phyloP scores from a whole-genome alignment of 1,139 yeast genomes.

The Kodamaea anthophila region DNA sequence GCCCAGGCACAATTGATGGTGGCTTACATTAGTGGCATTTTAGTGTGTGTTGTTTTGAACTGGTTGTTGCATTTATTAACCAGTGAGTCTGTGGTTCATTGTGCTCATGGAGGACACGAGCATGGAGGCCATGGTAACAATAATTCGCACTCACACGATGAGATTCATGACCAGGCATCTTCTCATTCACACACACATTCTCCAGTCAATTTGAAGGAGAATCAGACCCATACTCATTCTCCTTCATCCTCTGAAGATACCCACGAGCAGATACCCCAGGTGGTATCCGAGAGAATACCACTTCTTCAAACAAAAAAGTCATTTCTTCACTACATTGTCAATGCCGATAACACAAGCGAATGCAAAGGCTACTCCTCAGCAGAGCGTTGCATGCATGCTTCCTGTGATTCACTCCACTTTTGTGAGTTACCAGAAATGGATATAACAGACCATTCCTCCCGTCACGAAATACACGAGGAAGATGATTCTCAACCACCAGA shows the following conservation, averaged over 20 bases:
- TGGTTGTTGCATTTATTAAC: slow-evolving; percentile 64
- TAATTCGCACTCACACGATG: not conserved
- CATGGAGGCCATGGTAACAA: slow-evolving; percentile 7
- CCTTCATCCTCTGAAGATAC: slow-evolving; percentile 8
- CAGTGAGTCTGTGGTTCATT: slow-evolving; percentile 79
- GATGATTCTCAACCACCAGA: slow-evolving; percentile 21
- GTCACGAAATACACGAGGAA: slow-evolving; percentile 7
- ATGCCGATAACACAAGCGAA: slow-evolving; percentile 21
- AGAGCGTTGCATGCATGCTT: slow-evolving; percentile 22
- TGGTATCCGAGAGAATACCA: slow-evolving; percentile 4
- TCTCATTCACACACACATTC: slow-evolving; percentile 1
- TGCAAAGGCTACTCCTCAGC: slow-evolving; percentile 52
- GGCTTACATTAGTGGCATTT: slow-evolving; percentile 54
- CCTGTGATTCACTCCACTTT: slow-evolving; percentile 22
- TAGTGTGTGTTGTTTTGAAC: slow-evolving; percentile 56
- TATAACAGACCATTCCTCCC: slow-evolving; percentile 6
- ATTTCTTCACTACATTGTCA: slow-evolving; percentile 21
- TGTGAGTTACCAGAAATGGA: slow-evolving; percentile 34
- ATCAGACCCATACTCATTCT: slow-evolving; percentile 5
- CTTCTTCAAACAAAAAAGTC: slow-evolving; percentile 16
- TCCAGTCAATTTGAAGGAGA: too few relatives aligned
- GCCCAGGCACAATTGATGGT: slow-evolving; percentile 37
- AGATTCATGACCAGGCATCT: slow-evolving; percentile 1
- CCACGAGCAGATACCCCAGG: slow-evolving; percentile 5
- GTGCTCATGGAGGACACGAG: slow-evolving; percentile 50